These are phyloP conservation scores for Nitzschia palea DNA, from an alignment of 108 stramenopile species.

Conservation along the genomic window DNA sequence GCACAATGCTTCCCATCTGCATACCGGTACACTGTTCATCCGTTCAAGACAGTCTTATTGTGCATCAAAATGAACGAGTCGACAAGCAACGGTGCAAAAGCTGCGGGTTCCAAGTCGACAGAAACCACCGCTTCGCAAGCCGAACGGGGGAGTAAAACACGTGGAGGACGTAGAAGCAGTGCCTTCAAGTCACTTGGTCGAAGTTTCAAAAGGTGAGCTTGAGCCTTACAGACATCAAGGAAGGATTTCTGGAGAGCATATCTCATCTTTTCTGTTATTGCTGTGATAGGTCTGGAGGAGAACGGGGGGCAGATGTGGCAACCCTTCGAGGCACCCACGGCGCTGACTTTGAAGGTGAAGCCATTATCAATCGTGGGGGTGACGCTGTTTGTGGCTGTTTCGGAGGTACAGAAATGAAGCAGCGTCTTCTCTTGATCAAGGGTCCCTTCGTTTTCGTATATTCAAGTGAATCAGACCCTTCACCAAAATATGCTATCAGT, in stretches of 20 bases:
- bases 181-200: constrained; percentile 24
- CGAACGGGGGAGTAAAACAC: background rate
- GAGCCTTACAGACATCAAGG: background rate
- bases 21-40: no score
- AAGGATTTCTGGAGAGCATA: background rate
- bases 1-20: no score
- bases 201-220: constrained; percentile 34
- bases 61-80: no score
- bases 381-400: constrained; percentile 32
- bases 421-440: constrained; percentile 70
- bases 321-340: constrained; percentile 73
- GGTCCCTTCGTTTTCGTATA: constrained; percentile 83
- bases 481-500: constrained; percentile 81
- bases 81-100: no score
- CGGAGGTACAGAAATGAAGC: constrained; percentile 37
- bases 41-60: no score
- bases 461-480: constrained; percentile 37
- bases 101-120: no score
- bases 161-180: constrained; percentile 17
- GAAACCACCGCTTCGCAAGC: no score
- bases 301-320: constrained; percentile 63
- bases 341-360: constrained; percentile 79
- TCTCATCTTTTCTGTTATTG: constrained; percentile 28
- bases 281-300: constrained; percentile 50
- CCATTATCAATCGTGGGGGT: constrained; percentile 54